These are phyloP conservation scores for Citrus maxima DNA, from an alignment of 345 rosid species.

Conservation along the genomic window DNA sequence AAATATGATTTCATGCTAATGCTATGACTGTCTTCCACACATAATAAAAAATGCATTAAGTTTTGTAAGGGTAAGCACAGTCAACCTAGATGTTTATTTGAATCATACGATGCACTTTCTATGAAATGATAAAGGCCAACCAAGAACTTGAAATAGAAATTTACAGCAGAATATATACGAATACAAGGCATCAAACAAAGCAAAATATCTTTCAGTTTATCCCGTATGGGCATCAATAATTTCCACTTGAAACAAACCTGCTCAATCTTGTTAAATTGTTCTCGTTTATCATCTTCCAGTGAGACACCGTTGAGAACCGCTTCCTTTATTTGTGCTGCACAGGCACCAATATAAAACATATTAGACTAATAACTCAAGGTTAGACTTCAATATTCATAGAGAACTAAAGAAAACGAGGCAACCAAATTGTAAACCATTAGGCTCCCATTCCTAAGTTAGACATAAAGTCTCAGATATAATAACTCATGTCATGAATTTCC, in stretches of 20 bases:
- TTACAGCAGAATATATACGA: not conserved
- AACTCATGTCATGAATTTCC: not conserved
- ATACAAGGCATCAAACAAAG: not conserved
- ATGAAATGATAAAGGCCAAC: not conserved
- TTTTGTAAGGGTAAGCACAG: not conserved
- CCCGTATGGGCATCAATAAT: not conserved
- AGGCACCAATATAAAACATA: constrained; percentile 16
- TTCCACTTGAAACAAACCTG: constrained; percentile 49
- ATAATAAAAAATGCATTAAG: not conserved
- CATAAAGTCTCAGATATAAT: not conserved
- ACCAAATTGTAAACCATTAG: not conserved
- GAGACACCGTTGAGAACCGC: constrained; percentile 92
- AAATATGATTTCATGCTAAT: not conserved
- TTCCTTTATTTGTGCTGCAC: constrained; percentile 68
- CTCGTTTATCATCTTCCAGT: constrained; percentile 82
- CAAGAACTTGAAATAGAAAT: not conserved
- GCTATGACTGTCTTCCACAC: not conserved
- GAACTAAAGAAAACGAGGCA: not conserved
- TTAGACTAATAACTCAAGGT: constrained; percentile 9
- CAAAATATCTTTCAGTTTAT: not conserved
- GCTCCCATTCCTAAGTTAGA: not conserved
- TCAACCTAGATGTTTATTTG: not conserved
- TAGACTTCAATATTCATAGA: constrained; percentile 1
- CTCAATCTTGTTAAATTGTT: constrained; percentile 79
- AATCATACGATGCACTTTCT: not conserved